Conservation (phyloP, 192 early-diverging fungal species). For the Chytriomyces confervae region DNA sequence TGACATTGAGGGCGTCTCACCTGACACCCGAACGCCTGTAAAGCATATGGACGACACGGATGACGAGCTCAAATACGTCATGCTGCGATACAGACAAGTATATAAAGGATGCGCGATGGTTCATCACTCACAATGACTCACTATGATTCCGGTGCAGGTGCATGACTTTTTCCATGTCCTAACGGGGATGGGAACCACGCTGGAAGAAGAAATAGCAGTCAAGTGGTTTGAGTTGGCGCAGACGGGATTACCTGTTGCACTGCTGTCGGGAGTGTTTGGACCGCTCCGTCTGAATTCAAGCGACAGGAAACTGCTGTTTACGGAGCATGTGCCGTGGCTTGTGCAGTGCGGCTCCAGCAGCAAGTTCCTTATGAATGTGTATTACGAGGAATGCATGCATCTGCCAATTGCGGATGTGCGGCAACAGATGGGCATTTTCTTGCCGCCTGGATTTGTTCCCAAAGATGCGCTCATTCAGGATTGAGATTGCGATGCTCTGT, state of each 20-base stretch:
- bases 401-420: constrained; percentile 39
- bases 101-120: constrained; percentile 61
- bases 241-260: constrained; percentile 86
- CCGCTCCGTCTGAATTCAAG: constrained; percentile 68
- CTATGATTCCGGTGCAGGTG: constrained; percentile 34
- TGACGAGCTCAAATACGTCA: constrained; percentile 91
- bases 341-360: constrained; percentile 77
- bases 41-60: constrained; percentile 77
- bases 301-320: constrained; percentile 70
- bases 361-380: constrained; percentile 84
- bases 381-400: constrained; percentile 86
- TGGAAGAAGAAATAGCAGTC: constrained; percentile 90
- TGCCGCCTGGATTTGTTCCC: constrained; percentile 26
- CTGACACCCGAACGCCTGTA: constrained; percentile 83
- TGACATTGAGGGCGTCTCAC: constrained; percentile 77
- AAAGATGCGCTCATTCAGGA: constrained; percentile 26
- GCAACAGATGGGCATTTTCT: constrained; percentile 19
- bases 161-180: constrained; percentile 96
- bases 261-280: constrained; percentile 82
- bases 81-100: constrained; percentile 90
- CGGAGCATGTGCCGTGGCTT: constrained; percentile 89
- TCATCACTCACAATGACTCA: too few relatives aligned
- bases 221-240: constrained; percentile 96
- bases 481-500: neutral
- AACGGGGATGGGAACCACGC: constrained; percentile 77